Conservation (phyloP, 805 yeast species). For the Lipomyces anomalus region DNA sequence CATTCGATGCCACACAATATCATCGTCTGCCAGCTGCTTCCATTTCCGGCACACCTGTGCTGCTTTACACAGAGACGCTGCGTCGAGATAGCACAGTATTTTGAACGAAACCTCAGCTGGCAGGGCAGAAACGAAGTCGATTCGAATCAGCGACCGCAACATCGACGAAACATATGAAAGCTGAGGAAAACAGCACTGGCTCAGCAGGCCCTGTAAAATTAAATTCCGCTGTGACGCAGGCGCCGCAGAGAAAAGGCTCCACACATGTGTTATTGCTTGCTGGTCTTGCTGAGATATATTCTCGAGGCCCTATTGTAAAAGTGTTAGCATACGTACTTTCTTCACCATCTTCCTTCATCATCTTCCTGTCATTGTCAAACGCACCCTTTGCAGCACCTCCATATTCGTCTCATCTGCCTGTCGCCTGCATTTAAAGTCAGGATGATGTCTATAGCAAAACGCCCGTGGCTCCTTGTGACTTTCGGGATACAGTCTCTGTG, state of each 20-base stretch:
- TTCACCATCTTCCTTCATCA: background rate
- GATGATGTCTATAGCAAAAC: constrained; percentile 91
- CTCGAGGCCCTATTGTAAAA: constrained; percentile 38
- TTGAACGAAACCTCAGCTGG: constrained; percentile 84
- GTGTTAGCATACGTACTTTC: constrained; percentile 2
- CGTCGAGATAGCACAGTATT: constrained; percentile 82
- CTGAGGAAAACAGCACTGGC: constrained; percentile 94
- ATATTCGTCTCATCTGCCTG: constrained; percentile 58
- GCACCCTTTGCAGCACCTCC: constrained; percentile 52
- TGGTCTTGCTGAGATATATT: constrained; percentile 55
- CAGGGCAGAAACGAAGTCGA: constrained; percentile 78
- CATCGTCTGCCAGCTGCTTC: constrained; percentile 90
- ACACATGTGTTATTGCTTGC: constrained; percentile 70
- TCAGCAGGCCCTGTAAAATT: constrained; percentile 73
- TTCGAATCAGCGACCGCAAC: constrained; percentile 69
- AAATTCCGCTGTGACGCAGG: constrained; percentile 64
- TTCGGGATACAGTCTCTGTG: constrained; percentile 19
- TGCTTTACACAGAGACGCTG: constrained; percentile 87
- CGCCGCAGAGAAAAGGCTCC: constrained; percentile 78
- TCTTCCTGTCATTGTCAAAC: too few relatives aligned
- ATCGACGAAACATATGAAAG: constrained; percentile 79
- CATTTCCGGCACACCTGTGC: constrained; percentile 87
- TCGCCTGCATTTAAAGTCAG: constrained; percentile 71
- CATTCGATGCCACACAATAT: constrained; percentile 95
- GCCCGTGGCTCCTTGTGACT: constrained; percentile 26